phyloP scores from a whole-genome alignment of 805 yeast genomes.

The Candida krabiensis region DNA sequence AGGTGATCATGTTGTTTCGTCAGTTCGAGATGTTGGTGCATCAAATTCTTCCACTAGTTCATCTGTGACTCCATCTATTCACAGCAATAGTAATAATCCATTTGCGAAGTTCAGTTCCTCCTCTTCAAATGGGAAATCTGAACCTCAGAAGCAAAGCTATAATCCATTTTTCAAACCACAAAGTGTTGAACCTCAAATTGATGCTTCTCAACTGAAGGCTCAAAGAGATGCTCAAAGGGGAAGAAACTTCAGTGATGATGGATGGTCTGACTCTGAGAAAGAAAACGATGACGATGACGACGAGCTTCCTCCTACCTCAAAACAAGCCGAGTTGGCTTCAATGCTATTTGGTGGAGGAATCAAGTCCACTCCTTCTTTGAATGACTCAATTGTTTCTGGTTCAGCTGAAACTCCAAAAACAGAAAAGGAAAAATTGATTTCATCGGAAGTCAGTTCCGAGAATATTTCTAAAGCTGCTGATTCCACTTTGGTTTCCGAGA shows the following conservation, averaged over 20 bases:
- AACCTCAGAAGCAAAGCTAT: slow-evolving; percentile 26
- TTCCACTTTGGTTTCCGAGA: slow-evolving; percentile 3
- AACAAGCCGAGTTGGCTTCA: slow-evolving; percentile 57
- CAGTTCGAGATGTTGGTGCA: slow-evolving; percentile 7
- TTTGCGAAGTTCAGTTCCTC: slow-evolving; percentile 39
- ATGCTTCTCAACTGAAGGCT: slow-evolving; percentile 59
- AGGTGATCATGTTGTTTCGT: slow-evolving; percentile 12
- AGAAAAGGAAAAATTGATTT: slow-evolving; percentile 1
- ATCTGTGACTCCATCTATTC: slow-evolving; percentile 14
- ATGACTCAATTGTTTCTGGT: slow-evolving; percentile 12
- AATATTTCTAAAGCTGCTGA: not conserved
- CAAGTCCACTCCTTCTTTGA: slow-evolving; percentile 31
- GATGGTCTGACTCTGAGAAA: slow-evolving; percentile 43
- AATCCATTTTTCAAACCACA: slow-evolving; percentile 63
- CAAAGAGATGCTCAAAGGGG: slow-evolving; percentile 76
- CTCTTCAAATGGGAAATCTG: slow-evolving; percentile 13
- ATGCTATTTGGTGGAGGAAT: slow-evolving; percentile 57
- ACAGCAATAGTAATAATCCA: slow-evolving; percentile 43
- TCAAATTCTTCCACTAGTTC: slow-evolving; percentile 13
- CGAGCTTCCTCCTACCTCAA: slow-evolving; percentile 47
- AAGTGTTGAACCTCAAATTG: slow-evolving; percentile 38
- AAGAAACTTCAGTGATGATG: slow-evolving; percentile 41
- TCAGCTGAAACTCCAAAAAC: slow-evolving; percentile 26
- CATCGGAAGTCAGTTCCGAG: not conserved
- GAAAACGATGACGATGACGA: slow-evolving; percentile 42